A percentile compares a stretch with the other conserved stretches of the same genome.
Conservation (phyloP, 306 rosid species). For the Myrica gale region DNA sequence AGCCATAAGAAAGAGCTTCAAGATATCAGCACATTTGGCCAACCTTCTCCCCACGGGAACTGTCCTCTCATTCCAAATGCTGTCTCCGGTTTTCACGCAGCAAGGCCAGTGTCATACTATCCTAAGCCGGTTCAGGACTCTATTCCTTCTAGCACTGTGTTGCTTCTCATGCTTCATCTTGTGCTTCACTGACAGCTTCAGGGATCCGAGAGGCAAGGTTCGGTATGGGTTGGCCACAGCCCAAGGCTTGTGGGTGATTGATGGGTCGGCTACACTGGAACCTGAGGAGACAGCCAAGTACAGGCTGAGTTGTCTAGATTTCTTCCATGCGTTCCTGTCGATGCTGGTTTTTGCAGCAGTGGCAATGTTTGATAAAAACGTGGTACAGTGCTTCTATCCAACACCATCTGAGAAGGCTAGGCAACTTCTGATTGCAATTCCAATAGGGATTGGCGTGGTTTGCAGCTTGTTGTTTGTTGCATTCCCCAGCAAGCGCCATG, state of each 20-base stretch:
- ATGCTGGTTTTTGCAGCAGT: slow-evolving; percentile 62
- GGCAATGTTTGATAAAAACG: slow-evolving; percentile 67
- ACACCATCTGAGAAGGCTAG: slow-evolving; percentile 56
- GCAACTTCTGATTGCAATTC: slow-evolving; percentile 53
- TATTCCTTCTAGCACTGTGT: slow-evolving; percentile 46
- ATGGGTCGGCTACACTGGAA: slow-evolving; percentile 42
- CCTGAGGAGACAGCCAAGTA: slow-evolving; percentile 40
- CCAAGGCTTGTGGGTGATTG: slow-evolving; percentile 69
- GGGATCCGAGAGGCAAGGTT: slow-evolving; percentile 60
- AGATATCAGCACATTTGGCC: slow-evolving; percentile 64
- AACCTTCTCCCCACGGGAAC: slow-evolving; percentile 81
- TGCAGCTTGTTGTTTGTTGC: slow-evolving; percentile 63
- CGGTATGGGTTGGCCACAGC: slow-evolving; percentile 60
- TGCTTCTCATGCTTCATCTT: slow-evolving; percentile 53
- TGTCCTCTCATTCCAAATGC: slow-evolving; percentile 53
- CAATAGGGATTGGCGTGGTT: slow-evolving; percentile 59
- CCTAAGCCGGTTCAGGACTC: slow-evolving; percentile 42
- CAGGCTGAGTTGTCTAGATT: slow-evolving; percentile 52
- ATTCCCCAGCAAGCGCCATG: slow-evolving; percentile 73
- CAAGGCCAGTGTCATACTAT: slow-evolving; percentile 52
- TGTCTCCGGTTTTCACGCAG: slow-evolving; percentile 58
- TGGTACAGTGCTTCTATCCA: slow-evolving; percentile 67
- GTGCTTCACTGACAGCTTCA: slow-evolving; percentile 71
- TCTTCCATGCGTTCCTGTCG: slow-evolving; percentile 66
- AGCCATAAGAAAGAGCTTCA: slow-evolving; percentile 63